These are phyloP conservation scores for Corymbia maculata DNA, from an alignment of 345 rosid species.

Conservation along the genomic window DNA sequence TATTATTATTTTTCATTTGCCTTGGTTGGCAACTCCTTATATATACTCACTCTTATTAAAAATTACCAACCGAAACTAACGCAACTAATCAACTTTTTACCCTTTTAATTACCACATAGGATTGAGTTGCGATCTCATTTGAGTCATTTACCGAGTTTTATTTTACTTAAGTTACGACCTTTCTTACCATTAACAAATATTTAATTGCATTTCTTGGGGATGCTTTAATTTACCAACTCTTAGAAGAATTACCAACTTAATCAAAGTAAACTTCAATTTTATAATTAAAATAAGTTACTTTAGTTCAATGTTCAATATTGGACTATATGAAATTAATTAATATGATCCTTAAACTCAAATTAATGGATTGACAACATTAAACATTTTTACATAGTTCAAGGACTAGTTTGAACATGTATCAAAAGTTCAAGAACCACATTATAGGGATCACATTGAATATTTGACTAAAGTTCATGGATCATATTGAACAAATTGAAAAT, in stretches of 20 bases:
- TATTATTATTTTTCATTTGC: not conserved
- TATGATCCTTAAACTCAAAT: too few species aligned
- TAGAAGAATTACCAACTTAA: not conserved
- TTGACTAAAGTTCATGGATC: too few species aligned
- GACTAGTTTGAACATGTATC: too few species aligned
- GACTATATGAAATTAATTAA: too few species aligned
- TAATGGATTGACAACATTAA: too few species aligned
- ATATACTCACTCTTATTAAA: not conserved
- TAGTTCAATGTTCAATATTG: too few species aligned
- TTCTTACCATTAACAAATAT: not conserved
- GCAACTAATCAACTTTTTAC: too few species aligned
- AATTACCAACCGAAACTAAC: not conserved
- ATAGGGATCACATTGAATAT: too few species aligned
- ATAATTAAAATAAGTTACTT: not conserved
- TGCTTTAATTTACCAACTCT: not conserved
- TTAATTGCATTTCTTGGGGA: not conserved
- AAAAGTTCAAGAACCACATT: too few species aligned
- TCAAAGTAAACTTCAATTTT: not conserved
- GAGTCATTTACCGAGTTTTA: not conserved
- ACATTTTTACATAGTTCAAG: too few species aligned
- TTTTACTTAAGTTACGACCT: not conserved
- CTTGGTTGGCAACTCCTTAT: not conserved
- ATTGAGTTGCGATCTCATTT: not conserved
- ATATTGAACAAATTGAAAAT: too few species aligned
- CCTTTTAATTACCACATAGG: not conserved